Conservation (phyloP, 352 stramenopile species). For the Phytopythium montanum region DNA sequence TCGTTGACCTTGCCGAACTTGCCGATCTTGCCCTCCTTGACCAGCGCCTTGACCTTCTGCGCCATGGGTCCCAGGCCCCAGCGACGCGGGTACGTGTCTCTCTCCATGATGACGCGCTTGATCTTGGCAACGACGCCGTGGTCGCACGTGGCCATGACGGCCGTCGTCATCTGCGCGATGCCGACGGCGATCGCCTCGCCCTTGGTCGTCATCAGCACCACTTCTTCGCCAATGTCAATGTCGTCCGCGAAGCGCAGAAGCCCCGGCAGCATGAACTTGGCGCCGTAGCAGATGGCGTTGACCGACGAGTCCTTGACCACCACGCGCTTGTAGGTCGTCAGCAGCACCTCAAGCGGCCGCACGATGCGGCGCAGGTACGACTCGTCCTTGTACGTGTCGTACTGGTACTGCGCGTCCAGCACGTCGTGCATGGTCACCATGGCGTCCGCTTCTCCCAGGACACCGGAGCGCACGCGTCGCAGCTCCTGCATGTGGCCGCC, state of each 20-base stretch:
- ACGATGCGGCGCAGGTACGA: conserved; percentile 98
- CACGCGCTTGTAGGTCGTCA: conserved; percentile 99
- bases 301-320: conserved; percentile 99
- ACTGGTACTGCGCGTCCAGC: conserved; percentile 98
- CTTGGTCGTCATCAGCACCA: conserved; percentile 99
- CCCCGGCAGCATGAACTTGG: conserved; percentile 99
- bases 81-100: conserved; percentile 98
- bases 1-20: conserved; percentile 90
- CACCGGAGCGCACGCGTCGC: conserved; percentile 95
- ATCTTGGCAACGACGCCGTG: conserved; percentile 99
- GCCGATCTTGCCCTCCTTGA: conserved; percentile 92
- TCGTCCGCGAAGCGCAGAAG: conserved; percentile 98
- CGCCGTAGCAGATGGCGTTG: conserved; percentile 99
- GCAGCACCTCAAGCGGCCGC: conserved; percentile 97
- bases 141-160: conserved; percentile 99
- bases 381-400: conserved; percentile 99
- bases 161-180: conserved; percentile 99
- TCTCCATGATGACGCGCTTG: conserved; percentile 99
- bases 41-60: conserved; percentile 98
- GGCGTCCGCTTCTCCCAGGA: conserved; percentile 95
- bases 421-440: conserved; percentile 99
- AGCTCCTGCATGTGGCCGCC: conserved; percentile 99
- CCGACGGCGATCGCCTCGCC: conserved; percentile 98
- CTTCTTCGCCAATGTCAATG: conserved; percentile 98
- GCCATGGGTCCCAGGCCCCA: conserved; percentile 99